These are phyloP conservation scores for Petunia axillaris DNA, from an alignment of 257 asterid genomes.

Conservation along the genomic window DNA sequence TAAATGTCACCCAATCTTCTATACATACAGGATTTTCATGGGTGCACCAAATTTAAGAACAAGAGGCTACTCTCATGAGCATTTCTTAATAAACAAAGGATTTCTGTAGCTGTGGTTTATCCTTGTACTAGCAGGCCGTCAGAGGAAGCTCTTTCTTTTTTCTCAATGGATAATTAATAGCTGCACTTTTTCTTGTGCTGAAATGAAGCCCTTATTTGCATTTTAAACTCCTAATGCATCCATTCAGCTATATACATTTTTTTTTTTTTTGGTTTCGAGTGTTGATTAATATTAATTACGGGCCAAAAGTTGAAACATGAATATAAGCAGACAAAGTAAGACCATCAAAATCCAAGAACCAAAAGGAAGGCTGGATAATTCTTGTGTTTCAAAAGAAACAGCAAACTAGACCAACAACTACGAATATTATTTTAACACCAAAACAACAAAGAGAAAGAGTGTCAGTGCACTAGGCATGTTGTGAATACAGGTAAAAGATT, in stretches of 20 bases:
- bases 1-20: too few species aligned
- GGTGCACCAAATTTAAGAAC: too few species aligned
- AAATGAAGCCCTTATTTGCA: not conserved
- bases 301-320: not conserved
- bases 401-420: not conserved
- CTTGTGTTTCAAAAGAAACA: not conserved
- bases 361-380: not conserved
- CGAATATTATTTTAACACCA: too few species aligned
- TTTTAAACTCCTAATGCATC: not conserved
- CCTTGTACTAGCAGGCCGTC: too few species aligned
- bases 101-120: too few species aligned
- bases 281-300: not conserved
- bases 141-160: too few species aligned
- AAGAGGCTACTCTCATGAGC: too few species aligned
- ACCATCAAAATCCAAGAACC: not conserved
- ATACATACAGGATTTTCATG: not conserved
- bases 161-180: too few species aligned
- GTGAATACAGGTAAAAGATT: not conserved
- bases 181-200: not conserved
- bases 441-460: not conserved
- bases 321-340: not conserved
- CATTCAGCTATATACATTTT: not conserved
- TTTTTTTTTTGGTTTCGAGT: not conserved
- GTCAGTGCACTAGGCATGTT: not conserved
- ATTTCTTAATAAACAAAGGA: too few species aligned